phyloP scores from a whole-genome alignment of 768 basidiomycete species.

The Russula sp. region DNA sequence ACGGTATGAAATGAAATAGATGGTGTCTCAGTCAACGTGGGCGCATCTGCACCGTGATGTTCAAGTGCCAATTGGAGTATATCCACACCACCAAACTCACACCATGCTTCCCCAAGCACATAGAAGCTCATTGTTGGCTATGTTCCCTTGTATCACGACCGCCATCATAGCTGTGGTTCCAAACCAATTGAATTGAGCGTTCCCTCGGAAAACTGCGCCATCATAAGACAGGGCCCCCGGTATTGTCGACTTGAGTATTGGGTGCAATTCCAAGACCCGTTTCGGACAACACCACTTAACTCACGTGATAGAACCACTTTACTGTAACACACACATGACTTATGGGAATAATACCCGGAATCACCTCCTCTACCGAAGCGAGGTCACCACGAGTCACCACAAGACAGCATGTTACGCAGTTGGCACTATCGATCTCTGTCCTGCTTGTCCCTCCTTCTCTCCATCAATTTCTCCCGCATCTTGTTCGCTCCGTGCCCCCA shows the following conservation, averaged over 20 bases:
- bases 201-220: too few species aligned
- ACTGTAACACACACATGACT: too few species aligned
- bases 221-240: too few species aligned
- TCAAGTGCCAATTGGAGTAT: background rate
- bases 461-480: background rate
- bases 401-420: background rate
- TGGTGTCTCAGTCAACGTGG: background rate
- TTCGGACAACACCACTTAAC: too few species aligned
- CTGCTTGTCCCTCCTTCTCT: background rate
- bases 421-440: background rate
- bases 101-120: background rate
- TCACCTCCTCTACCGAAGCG: background rate
- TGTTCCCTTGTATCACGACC: background rate
- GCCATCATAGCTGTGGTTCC: background rate
- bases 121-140: background rate
- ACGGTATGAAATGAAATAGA: background rate
- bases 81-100: background rate
- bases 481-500: background rate
- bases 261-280: too few species aligned
- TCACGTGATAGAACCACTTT: too few species aligned
- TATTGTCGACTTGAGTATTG: too few species aligned
- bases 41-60: background rate
- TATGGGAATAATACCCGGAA: too few species aligned
- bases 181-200: background rate
- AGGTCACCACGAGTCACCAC: conserved; percentile 6